Evolutionary conservation across 2,329 filamentous ascomycete species (phyloP).

Genomic region (Fusarium incarnatum): DNA sequence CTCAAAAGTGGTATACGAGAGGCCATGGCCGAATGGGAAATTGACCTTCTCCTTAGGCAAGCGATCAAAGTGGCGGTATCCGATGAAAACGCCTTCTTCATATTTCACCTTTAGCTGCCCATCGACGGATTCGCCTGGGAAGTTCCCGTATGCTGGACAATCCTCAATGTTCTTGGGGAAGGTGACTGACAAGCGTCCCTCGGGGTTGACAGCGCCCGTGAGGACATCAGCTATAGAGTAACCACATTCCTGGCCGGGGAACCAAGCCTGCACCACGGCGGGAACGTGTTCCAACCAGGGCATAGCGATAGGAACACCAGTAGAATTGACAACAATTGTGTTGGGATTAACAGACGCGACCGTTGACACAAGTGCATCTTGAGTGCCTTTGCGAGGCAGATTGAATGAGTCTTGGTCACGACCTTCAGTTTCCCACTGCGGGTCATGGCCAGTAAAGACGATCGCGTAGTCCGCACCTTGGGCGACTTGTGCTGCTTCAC

Average conservation of each 20-base stretch:
- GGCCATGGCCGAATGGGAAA: conserved; percentile 74
- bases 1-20: conserved; percentile 74
- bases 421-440: conserved; percentile 59
- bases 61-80: conserved; percentile 75
- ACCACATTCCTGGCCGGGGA: conserved; percentile 75
- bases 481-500: conserved; percentile 66
- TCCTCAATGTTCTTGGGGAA: conserved; percentile 70
- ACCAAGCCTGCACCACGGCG: conserved; percentile 74
- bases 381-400: conserved; percentile 63
- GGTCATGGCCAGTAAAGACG: conserved; percentile 67
- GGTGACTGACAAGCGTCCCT: conserved; percentile 70
- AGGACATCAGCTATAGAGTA: conserved; percentile 75
- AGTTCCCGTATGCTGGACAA: conserved; percentile 74
- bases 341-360: conserved; percentile 68
- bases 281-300: conserved; percentile 66
- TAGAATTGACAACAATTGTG: conserved; percentile 71
- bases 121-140: conserved; percentile 55
- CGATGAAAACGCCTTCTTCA: conserved; percentile 74
- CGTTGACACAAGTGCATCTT: conserved; percentile 68
- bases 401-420: conserved; percentile 78
- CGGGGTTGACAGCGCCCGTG: conserved; percentile 71
- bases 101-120: conserved; percentile 62
- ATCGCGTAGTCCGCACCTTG: conserved; percentile 70
- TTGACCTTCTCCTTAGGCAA: conserved; percentile 61
- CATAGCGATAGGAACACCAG: conserved; percentile 69